Evolutionary conservation across 148 eudicot species (phyloP), one percentile per base, ranked within the genome.

Genomic region (Rhododendron henanense): DNA sequence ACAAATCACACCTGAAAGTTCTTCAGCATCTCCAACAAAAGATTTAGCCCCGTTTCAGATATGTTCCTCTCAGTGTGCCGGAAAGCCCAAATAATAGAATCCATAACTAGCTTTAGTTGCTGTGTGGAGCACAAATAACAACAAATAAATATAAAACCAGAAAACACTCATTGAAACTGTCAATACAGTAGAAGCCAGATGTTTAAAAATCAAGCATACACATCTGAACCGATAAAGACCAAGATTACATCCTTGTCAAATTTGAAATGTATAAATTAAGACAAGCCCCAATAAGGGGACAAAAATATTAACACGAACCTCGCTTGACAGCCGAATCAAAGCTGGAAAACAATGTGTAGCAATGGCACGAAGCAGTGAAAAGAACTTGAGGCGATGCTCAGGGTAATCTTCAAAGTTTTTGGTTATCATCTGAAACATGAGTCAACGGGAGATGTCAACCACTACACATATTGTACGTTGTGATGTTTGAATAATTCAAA

Each of bases 391-490:
- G 23, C 99, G 95, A 87, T 97, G 98, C 92, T 97, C 99, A 35
- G 99, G 99, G 87, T 97, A 97, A 92, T 97, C 99, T 90, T 97
- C 99, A 87, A 97, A 97, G 87, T 97, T 97, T 92, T 94, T 97
- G 10, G 98, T 97, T 82, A 97, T 97, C 99, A 97, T 97, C 99
- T 97, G 93, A 61, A 80, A 61, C 39, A 82, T 41, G 86, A 79
- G 39, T 23, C 63, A 75, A 48, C 18, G 19, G 74, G 79, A 48
- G 7, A 84, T 45, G 63, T 90, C 57, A 91, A 75, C 39, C 37
- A 67, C 51, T 21, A 61, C 41, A n/a, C 21, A 59, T 78, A 3
- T 18, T 21, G 50, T 2, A 23, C 10, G 16, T 10, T 82, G 74
- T 59, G 21, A 82, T 28, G 16, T 39, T 59, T 28, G 51, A 47